These are phyloP conservation scores for Aspergillus hiratsukae DNA, from an alignment of 2,329 filamentous ascomycete genomes.

Conservation along the genomic window DNA sequence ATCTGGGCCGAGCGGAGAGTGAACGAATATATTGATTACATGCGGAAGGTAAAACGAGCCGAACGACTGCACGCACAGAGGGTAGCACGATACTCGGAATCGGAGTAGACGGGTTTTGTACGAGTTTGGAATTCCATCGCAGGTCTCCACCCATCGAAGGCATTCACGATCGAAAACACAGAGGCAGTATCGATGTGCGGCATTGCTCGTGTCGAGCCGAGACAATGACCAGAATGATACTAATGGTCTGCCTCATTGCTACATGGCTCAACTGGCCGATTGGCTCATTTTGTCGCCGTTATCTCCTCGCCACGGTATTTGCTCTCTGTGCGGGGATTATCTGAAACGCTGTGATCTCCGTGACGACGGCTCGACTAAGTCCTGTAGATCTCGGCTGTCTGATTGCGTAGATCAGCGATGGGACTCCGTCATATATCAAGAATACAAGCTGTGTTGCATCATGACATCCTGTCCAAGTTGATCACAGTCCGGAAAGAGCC, in stretches of 20 bases:
- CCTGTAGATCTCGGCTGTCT: background rate
- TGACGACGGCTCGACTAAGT: background rate
- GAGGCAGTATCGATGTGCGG: background rate
- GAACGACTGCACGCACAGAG: conserved; percentile 34
- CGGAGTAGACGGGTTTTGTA: conserved; percentile 7
- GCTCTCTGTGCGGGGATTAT: background rate
- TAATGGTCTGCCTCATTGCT: background rate
- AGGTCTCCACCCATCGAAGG: background rate
- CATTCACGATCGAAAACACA: background rate
- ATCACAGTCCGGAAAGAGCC: background rate
- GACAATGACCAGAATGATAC: background rate
- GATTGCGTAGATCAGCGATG: background rate
- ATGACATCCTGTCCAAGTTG: background rate
- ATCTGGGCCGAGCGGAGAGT: conserved; percentile 47
- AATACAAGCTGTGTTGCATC: background rate
- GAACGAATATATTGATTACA: conserved; percentile 42
- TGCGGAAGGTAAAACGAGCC: conserved; percentile 39
- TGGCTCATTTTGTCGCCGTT: background rate
- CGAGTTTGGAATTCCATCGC: background rate
- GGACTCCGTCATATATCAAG: background rate
- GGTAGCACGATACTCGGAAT: conserved; percentile 10
- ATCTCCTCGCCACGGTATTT: background rate
- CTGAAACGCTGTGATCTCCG: background rate
- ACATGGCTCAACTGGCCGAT: background rate
- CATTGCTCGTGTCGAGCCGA: background rate